phyloP scores from a whole-genome alignment of 176 grass and related monocot genomes.

The Musa schizocarpa region DNA sequence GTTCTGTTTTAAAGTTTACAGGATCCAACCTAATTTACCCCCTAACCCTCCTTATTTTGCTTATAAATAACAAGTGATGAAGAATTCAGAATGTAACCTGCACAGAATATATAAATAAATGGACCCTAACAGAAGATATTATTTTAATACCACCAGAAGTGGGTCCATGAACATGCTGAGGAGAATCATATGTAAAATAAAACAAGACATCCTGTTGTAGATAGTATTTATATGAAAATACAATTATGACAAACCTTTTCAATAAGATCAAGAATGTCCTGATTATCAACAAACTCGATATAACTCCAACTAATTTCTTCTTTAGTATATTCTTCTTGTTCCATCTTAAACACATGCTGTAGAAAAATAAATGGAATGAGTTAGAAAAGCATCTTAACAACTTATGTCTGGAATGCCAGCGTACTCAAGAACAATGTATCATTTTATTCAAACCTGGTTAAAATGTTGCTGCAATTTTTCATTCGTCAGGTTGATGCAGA shows the following conservation, averaged over 20 bases:
- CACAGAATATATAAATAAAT: too few relatives aligned
- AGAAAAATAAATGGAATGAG: background rate
- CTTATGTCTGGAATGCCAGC: background rate
- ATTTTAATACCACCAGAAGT: too few relatives aligned
- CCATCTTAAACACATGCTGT: slow-evolving; percentile 99
- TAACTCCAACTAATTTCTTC: slow-evolving; percentile 99
- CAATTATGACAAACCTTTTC: slow-evolving; percentile 60
- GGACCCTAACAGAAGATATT: too few relatives aligned
- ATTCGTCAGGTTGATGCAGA: slow-evolving; percentile 4
- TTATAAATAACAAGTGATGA: too few relatives aligned
- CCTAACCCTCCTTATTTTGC: too few relatives aligned
- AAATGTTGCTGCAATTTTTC: slow-evolving; percentile 13
- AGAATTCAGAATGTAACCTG: too few relatives aligned
- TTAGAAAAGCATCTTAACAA: background rate
- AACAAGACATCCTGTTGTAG: background rate
- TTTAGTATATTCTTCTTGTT: slow-evolving; percentile 98
- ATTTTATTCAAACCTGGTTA: background rate
- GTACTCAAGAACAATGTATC: background rate
- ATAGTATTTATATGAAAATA: slow-evolving; percentile 2
- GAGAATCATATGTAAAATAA: background rate
- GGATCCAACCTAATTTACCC: too few relatives aligned
- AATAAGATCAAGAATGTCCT: slow-evolving; percentile 93
- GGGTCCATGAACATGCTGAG: too few relatives aligned
- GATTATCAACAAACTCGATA: slow-evolving; percentile 95
- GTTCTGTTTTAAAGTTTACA: too few relatives aligned